phyloP scores from a whole-genome alignment of 192 early-diverging fungal genomes.

The Entomortierella lignicola region DNA sequence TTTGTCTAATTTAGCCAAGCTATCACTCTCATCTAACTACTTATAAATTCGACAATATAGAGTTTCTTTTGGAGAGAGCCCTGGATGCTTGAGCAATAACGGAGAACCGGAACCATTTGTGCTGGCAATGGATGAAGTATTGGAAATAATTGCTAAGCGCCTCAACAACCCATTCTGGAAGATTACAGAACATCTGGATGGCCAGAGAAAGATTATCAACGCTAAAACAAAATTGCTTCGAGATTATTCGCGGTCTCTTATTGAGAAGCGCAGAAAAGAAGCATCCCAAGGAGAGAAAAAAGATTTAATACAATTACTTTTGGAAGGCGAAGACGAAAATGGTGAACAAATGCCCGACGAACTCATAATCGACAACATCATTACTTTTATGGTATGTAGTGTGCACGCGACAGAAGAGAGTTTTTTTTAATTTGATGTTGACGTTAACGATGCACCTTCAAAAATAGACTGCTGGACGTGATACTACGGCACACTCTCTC shows the following conservation, averaged over 20 bases:
- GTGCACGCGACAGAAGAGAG: not conserved
- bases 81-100: not conserved
- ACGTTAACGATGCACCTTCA: too few species aligned
- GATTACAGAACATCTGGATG: constrained; percentile 17
- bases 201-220: not conserved
- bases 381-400: not conserved
- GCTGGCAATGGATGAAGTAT: constrained; percentile 54
- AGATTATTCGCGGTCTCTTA: constrained; percentile 13
- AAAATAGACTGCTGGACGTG: constrained; percentile 55
- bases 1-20: not conserved
- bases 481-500: constrained; percentile 69
- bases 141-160: constrained; percentile 26
- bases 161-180: constrained; percentile 21
- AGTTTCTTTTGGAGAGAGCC: constrained; percentile 6
- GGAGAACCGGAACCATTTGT: constrained; percentile 43
- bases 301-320: not conserved
- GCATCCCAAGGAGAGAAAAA: not conserved
- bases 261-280: constrained; percentile 22
- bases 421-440: too few species aligned
- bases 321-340: not conserved
- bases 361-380: not conserved
- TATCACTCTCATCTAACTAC: not conserved
- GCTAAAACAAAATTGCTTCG: constrained; percentile 4
- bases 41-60: not conserved
- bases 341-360: not conserved